Percentiles rank a stretch among this genome's conserved stretches.
Evolutionary conservation across 1,284 basidiomycete species (phyloP).

Genomic region (Grifola frondosa): DNA sequence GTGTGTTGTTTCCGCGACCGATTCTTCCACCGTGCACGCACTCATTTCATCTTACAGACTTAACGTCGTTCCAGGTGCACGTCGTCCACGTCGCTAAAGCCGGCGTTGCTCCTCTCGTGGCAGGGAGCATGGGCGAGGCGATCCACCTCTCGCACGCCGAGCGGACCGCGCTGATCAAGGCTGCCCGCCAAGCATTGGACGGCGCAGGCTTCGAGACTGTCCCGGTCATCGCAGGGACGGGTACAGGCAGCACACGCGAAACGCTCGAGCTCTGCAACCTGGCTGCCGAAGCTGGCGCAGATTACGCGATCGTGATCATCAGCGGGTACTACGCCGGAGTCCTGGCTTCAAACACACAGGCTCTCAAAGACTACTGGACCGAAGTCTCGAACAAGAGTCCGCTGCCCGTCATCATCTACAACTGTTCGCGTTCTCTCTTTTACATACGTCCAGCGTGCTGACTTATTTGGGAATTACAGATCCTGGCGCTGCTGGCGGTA

Average conservation of each 20-base stretch:
- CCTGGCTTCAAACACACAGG: slow-evolving; percentile 54
- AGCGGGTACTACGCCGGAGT: slow-evolving; percentile 85
- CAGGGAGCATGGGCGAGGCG: slow-evolving; percentile 75
- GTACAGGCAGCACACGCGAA: slow-evolving; percentile 74
- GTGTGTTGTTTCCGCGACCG: no score
- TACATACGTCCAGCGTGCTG: no score
- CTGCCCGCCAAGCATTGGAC: slow-evolving; percentile 73
- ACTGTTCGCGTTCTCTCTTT: slow-evolving; percentile 77
- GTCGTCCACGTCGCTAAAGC: no score
- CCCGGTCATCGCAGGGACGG: slow-evolving; percentile 80
- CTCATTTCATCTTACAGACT: background rate
- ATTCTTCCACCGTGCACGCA: no score
- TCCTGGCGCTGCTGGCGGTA: slow-evolving; percentile 75
- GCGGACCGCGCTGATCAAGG: slow-evolving; percentile 59
- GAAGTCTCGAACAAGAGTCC: slow-evolving; percentile 76
- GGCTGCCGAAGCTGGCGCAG: slow-evolving; percentile 77
- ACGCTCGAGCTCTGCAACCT: slow-evolving; percentile 75
- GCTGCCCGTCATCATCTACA: slow-evolving; percentile 86
- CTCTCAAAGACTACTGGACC: slow-evolving; percentile 75
- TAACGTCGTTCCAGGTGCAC: no score
- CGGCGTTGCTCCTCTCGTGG: no score
- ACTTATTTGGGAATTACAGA: no score
- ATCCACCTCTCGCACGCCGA: slow-evolving; percentile 70
- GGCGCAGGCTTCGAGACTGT: slow-evolving; percentile 62
- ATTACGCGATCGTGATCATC: slow-evolving; percentile 79